Percentiles rank a stretch among this genome's conserved stretches.
phyloP scores from a whole-genome alignment of 345 rosid species.

The Pugionium cornutum region DNA sequence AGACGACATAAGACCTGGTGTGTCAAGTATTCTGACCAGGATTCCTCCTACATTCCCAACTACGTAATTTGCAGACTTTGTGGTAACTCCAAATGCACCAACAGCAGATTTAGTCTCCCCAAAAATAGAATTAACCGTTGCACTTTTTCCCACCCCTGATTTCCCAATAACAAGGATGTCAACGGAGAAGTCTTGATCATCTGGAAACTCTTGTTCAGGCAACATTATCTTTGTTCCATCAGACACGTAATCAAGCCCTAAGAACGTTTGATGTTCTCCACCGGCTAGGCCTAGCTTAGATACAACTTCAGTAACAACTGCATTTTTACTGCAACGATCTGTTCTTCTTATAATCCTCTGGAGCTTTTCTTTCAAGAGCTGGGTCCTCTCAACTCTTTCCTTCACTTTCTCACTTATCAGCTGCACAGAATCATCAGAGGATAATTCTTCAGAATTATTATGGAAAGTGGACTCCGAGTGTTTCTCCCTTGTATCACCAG shows the following conservation, averaged over 20 bases:
- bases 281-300: constrained; percentile 38
- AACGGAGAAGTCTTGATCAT: constrained; percentile 52
- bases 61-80: constrained; percentile 50
- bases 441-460: constrained; percentile 4
- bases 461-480: constrained; percentile 37
- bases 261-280: constrained; percentile 33
- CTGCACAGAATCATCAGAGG: constrained; percentile 22
- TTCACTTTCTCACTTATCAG: constrained; percentile 49
- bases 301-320: constrained; percentile 50
- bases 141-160: constrained; percentile 89
- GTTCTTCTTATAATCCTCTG: constrained; percentile 54
- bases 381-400: constrained; percentile 48
- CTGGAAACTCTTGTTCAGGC: constrained; percentile 48
- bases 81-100: constrained; percentile 58
- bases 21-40: constrained; percentile 56
- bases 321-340: constrained; percentile 48
- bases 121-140: constrained; percentile 71
- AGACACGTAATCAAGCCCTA: constrained; percentile 39
- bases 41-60: constrained; percentile 55
- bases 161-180: constrained; percentile 73
- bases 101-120: constrained; percentile 49
- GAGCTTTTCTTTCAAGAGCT: constrained; percentile 54
- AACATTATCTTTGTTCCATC: constrained; percentile 44
- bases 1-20: constrained; percentile 69
- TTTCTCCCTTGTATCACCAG: constrained; percentile 32